Base-by-base conservation (phyloP, 2,329 filamentous ascomycete species). In the Diplocarpon rosae region DNA sequence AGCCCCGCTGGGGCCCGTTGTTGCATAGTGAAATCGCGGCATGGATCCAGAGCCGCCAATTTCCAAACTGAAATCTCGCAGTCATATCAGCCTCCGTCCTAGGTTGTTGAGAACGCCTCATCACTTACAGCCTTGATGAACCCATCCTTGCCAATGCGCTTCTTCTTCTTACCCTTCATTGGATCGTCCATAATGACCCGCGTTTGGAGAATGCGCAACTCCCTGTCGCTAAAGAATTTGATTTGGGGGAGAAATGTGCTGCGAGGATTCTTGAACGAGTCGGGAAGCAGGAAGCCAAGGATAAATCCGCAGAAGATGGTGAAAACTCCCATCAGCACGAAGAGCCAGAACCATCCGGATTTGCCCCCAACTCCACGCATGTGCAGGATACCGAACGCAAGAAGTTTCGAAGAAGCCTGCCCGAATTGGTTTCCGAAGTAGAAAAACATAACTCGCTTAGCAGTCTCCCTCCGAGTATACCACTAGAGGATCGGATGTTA, bases 371-470 rank as follows among this genome's bases (percentile, higher is more conserved):
- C 41, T 20, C 50, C 50, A 3, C 42, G 43, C 20, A 54, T 43
- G 27, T 51, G 44, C 3, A 54, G 43, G 20, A 54, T 52, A 11
- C 65, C 70, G 1, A 56, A 63, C 0, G 76, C 76, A 0, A 80
- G 63, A n/a, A 80, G 64, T 13, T 76, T 75, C 42, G 74, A 74
- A 56, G 80, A 79, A 1, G 77, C 76, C 29, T 74, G 74, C 0
- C 76, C 75, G 11, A 78, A 60, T 8, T 72, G 70, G 1, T 73
- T 72, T 15, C 72, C 73, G 33, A 69, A 75, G 54, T 74, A 80
- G 56, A 80, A 80, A 4, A 80, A 64, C 2, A 75, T 72, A 35
- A 78, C 71, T 9, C 76, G 66, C 46, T 71, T 77, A 42, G 76
- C 73, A 35, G 72, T 65, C 55, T 80, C 76, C 35, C 72, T 68